Evolutionary conservation across 139 green algal species (phyloP).

Genomic region (Chlorella sp.): DNA sequence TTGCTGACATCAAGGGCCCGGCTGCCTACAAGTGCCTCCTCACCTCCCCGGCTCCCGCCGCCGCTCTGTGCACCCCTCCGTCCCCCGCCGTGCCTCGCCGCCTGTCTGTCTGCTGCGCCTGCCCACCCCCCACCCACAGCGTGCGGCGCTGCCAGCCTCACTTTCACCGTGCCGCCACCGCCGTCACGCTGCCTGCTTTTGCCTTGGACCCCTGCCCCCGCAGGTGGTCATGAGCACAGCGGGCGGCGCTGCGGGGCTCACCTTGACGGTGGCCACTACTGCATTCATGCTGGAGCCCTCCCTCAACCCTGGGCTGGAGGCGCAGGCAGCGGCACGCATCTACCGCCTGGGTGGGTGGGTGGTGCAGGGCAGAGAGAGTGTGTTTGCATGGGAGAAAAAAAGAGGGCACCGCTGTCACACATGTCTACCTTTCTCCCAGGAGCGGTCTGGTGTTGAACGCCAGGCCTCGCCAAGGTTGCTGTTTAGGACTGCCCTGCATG

Average conservation of each 20-base stretch:
- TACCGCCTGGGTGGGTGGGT: constrained; percentile 60
- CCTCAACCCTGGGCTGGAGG: constrained; percentile 61
- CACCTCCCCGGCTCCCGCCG: too few relatives aligned
- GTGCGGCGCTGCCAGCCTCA: not conserved
- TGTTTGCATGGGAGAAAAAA: too few relatives aligned
- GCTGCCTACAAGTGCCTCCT: not conserved
- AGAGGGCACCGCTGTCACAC: too few relatives aligned
- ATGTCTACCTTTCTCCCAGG: too few relatives aligned
- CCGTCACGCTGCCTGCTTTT: too few relatives aligned
- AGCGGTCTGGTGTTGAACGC: too few relatives aligned
- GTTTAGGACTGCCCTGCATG: not conserved
- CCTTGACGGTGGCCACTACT: constrained; percentile 59
- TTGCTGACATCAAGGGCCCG: not conserved
- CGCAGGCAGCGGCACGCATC: constrained; percentile 69
- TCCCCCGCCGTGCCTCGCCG: too few relatives aligned
- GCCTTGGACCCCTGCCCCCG: not conserved
- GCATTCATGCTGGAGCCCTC: constrained; percentile 69
- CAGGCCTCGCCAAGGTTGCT: too few relatives aligned
- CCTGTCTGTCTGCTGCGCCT: not conserved
- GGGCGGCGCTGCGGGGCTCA: constrained; percentile 62
- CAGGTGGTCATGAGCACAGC: constrained; percentile 44
- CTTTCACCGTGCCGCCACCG: too few relatives aligned
- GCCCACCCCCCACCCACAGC: not conserved
- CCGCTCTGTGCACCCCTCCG: not conserved
- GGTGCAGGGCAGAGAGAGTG: not conserved